Percentiles rank a stretch among this genome's conserved stretches.
phyloP scores from a whole-genome alignment of 2,329 filamentous ascomycete genomes.

The Orbilia quercus region DNA sequence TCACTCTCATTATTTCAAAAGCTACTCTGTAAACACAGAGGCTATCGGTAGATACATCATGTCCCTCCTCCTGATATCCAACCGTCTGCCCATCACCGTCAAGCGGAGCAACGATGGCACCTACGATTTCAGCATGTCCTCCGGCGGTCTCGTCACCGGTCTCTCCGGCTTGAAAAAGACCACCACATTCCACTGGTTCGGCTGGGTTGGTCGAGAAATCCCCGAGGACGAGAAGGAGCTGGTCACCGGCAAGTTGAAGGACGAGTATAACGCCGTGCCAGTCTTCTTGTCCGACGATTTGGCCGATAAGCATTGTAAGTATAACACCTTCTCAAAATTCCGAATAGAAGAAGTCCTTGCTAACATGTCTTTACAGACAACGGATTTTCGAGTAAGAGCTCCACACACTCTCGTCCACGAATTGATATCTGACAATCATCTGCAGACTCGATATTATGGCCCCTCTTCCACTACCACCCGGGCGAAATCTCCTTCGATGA shows the following conservation, averaged over 20 bases:
- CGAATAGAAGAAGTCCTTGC: background rate
- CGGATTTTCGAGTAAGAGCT: slow-evolving; percentile 87
- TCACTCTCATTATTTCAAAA: background rate
- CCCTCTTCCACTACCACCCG: slow-evolving; percentile 97
- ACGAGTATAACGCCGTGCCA: slow-evolving; percentile 88
- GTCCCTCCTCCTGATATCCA: slow-evolving; percentile 64
- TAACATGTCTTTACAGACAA: slow-evolving; percentile 70
- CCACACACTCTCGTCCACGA: background rate
- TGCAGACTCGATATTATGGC: slow-evolving; percentile 92
- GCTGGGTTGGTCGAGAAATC: slow-evolving; percentile 93
- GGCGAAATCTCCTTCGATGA: slow-evolving; percentile 99
- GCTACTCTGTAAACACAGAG: background rate
- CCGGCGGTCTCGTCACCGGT: slow-evolving; percentile 92
- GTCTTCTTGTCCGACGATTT: slow-evolving; percentile 94
- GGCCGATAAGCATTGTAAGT: slow-evolving; percentile 80
- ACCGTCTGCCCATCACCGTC: slow-evolving; percentile 95
- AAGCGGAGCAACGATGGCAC: slow-evolving; percentile 90
- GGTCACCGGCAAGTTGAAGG: slow-evolving; percentile 81
- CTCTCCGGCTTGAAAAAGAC: slow-evolving; percentile 91
- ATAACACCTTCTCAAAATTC: no score
- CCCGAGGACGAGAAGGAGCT: slow-evolving; percentile 81
- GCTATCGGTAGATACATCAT: slow-evolving; percentile 13
- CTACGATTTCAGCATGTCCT: slow-evolving; percentile 96
- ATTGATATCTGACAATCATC: slow-evolving; percentile 2
- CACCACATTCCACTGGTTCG: slow-evolving; percentile 97